phyloP scores from a whole-genome alignment of 371 early-diverging fungal genomes.

The Zychaea mexicana region DNA sequence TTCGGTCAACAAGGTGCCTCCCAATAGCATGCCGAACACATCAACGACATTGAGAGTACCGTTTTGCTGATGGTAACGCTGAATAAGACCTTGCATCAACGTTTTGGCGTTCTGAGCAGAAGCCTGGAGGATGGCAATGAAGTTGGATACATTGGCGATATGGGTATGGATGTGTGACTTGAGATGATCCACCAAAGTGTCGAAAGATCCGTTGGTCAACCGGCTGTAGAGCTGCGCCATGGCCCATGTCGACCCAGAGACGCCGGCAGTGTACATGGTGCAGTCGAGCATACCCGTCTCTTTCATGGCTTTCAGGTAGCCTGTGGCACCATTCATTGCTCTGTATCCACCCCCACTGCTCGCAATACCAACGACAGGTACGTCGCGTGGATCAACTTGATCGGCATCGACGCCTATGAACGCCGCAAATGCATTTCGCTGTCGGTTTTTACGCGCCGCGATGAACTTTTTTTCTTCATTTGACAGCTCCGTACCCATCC shows the following conservation, averaged over 20 bases:
- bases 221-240: slow-evolving; percentile 36
- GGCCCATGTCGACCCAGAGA: slow-evolving; percentile 60
- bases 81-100: slow-evolving; percentile 51
- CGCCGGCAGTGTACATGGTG: slow-evolving; percentile 59
- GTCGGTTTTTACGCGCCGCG: slow-evolving; percentile 44
- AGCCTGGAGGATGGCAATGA: slow-evolving; percentile 37
- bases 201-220: slow-evolving; percentile 17
- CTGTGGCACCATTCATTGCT: slow-evolving; percentile 64
- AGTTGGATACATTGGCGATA: slow-evolving; percentile 35
- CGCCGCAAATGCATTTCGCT: slow-evolving; percentile 62
- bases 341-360: slow-evolving; percentile 78
- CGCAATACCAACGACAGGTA: slow-evolving; percentile 67
- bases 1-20: slow-evolving; percentile 56
- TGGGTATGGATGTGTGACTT: slow-evolving; percentile 35
- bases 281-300: slow-evolving; percentile 60
- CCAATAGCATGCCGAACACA: slow-evolving; percentile 68
- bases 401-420: slow-evolving; percentile 65
- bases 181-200: slow-evolving; percentile 24
- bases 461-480: neutral
- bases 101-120: slow-evolving; percentile 46
- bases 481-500: neutral
- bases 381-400: slow-evolving; percentile 60
- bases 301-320: slow-evolving; percentile 59
- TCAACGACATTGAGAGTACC: slow-evolving; percentile 62
- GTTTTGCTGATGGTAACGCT: slow-evolving; percentile 55